Base-by-base conservation (phyloP, 2,329 filamentous ascomycete genomes). In the Fusarium sp. region DNA sequence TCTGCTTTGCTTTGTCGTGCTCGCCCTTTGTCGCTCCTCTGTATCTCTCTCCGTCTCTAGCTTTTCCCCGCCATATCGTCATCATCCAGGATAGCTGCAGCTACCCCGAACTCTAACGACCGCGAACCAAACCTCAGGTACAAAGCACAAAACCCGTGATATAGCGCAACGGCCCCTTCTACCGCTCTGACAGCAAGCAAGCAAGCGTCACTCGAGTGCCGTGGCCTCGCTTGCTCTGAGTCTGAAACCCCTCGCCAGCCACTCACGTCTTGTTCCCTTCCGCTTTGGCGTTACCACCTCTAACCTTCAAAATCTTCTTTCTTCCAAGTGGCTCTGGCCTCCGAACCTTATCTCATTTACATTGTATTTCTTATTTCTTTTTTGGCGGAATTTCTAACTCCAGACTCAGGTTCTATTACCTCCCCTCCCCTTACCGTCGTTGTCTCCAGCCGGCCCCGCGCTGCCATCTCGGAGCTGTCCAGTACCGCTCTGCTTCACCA, bases 161-260 rank as follows among this genome's bases (percentile, higher is more conserved):
- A 69, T 62, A 51, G 64, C 59, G 55, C 47, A 62, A 55, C 47
- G 56, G 45, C 17, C 46, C 37, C 33, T 57, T 40, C 46, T 59
- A 45, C 68, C 53, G 65, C 65, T 65, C 65, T 62, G 62, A 43
- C 65, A 65, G 54, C 46, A 57, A 28, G 26, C 46, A 57, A 28
- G 26, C 56, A 57, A 65, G 47, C 63, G 63, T 61, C 70, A 63
- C 67, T 56, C 56, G 46, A 37, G 48, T 65, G 52, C 66, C 67
- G 61, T 67, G 51, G 55, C 58, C 44, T 71, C 57, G 58, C 56
- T 51, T 56, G 54, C 51, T 67, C 40, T 54, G 47, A 30, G 14
- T 28, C 56, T 53, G 56, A 57, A 54, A 57, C 64, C 66, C 58
- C 62, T 53, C 56, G 48, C 68, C 60, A 63, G 56, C 71, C 68